Evolutionary conservation across 2,329 filamentous ascomycete species (phyloP).

Genomic region (Nemania sp.): DNA sequence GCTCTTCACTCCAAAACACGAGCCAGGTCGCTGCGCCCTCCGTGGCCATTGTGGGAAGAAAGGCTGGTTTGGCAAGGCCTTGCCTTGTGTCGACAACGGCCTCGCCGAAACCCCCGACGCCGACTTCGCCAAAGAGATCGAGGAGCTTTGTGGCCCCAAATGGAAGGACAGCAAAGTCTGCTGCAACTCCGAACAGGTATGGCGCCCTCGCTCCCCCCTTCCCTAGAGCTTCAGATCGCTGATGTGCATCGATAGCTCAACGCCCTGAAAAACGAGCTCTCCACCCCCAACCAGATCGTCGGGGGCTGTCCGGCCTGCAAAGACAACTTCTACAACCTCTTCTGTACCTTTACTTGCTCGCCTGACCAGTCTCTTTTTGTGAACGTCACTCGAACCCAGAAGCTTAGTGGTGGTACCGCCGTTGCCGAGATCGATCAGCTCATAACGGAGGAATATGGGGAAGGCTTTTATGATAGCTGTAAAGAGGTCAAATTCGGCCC

Average conservation of each 20-base stretch:
- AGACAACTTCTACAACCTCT: constrained; percentile 97
- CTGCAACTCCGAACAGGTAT: constrained; percentile 78
- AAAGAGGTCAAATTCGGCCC: constrained; percentile 99
- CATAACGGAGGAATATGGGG: constrained; percentile 80
- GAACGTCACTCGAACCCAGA: constrained; percentile 79
- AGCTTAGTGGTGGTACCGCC: constrained; percentile 59
- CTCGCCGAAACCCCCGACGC: constrained; percentile 75
- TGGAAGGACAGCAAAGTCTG: constrained; percentile 87
- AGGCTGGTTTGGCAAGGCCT: constrained; percentile 83
- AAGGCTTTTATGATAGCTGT: constrained; percentile 93
- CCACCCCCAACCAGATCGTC: constrained; percentile 86
- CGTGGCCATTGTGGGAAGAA: constrained; percentile 90
- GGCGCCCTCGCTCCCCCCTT: constrained; percentile 15
- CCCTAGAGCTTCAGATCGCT: constrained; percentile 17
- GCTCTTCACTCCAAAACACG: constrained; percentile 67
- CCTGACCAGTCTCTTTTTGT: constrained; percentile 95
- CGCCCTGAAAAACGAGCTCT: constrained; percentile 79
- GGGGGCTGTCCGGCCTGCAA: constrained; percentile 95
- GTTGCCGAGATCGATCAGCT: constrained; percentile 91
- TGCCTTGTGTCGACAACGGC: constrained; percentile 92
- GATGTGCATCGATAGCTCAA: constrained; percentile 61
- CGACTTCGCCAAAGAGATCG: constrained; percentile 74
- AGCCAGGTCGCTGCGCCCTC: constrained; percentile 86
- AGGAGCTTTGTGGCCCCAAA: constrained; percentile 83
- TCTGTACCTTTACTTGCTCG: constrained; percentile 98